Base-by-base conservation (phyloP, 2,329 filamentous ascomycete genomes). In the Daldinia eschscholtzii region DNA sequence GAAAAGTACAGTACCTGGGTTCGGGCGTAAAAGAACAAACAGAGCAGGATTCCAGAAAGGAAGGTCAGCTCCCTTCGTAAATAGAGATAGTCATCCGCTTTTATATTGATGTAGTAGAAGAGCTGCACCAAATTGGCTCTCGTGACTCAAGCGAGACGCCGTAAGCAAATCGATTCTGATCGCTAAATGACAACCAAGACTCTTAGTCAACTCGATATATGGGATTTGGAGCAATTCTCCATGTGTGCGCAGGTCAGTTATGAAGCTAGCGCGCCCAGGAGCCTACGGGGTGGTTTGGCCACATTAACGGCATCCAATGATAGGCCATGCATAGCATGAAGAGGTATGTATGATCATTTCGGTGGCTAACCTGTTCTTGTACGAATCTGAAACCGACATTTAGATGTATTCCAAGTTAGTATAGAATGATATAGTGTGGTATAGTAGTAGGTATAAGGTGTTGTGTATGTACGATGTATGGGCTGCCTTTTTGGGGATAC, bases 31-130 rank as follows among this genome's bases (percentile, higher is more conserved):
- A 62, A 67, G 28, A 61, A 58, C 23, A 52, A 55, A 33, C 30
- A 52, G 57, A 33, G 41, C 53, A 35, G 37, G 56, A 15, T 61
- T 74, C 73, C 41, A 75, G 73, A 75, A 74, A 73, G 74, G 74
- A 75, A 76, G 74, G 74, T 73, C 67, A 69, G 63, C 63, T 44
- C 64, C 71, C 68, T 67, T 68, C 55, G 60, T 61, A 57, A 69
- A 65, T 72, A 71, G 70, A 72, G 59, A 69, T 68, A 62, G 66
- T 65, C 70, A 72, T 72, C 61, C 61, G 61, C 57, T 67, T 68
- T 65, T 73, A 75, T 73, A 76, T 76, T 76, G 73, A 70, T 58
- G 70, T 70, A 61, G 72, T 56, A 74, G 64, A 70, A 72, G 18
- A 61, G 52, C 66, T 63, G 64, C 62, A 53, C 64, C 69, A 63